Evolutionary conservation across 805 yeast genomes (phyloP).

Genomic region (Jamesozyma piceae): DNA sequence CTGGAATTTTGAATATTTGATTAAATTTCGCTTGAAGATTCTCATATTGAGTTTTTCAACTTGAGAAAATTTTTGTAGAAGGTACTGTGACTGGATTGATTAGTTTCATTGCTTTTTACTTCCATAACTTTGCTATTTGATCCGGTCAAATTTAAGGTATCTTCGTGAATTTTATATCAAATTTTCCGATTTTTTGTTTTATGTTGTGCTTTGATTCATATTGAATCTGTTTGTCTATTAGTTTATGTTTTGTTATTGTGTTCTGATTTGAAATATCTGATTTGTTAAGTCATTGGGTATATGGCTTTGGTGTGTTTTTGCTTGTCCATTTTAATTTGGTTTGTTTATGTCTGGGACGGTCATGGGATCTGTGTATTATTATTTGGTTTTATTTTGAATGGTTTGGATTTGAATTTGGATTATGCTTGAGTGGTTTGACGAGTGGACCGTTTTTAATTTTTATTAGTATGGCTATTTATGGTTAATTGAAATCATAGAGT

Average conservation of each 20-base stretch:
- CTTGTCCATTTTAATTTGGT: neutral
- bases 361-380: too few relatives aligned
- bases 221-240: neutral
- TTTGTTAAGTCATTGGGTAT: neutral
- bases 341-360: neutral
- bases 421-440: slow-evolving; percentile 5
- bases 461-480: neutral
- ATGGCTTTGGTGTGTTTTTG: neutral
- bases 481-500: slow-evolving; percentile 23
- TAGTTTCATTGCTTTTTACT: slow-evolving; percentile 20
- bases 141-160: slow-evolving; percentile 15
- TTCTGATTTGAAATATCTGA: neutral
- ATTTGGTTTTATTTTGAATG: neutral
- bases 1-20: too few relatives aligned
- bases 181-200: neutral
- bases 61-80: slow-evolving; percentile 11
- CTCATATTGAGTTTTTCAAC: slow-evolving; percentile 19
- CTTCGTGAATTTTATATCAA: slow-evolving; percentile 4
- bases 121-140: slow-evolving; percentile 24
- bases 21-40: slow-evolving; percentile 1
- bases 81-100: slow-evolving; percentile 14
- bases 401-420: slow-evolving; percentile 13
- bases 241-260: neutral
- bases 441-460: neutral
- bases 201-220: too few relatives aligned